phyloP scores from a whole-genome alignment of 768 basidiomycete species.

The Clavaria fumosa region DNA sequence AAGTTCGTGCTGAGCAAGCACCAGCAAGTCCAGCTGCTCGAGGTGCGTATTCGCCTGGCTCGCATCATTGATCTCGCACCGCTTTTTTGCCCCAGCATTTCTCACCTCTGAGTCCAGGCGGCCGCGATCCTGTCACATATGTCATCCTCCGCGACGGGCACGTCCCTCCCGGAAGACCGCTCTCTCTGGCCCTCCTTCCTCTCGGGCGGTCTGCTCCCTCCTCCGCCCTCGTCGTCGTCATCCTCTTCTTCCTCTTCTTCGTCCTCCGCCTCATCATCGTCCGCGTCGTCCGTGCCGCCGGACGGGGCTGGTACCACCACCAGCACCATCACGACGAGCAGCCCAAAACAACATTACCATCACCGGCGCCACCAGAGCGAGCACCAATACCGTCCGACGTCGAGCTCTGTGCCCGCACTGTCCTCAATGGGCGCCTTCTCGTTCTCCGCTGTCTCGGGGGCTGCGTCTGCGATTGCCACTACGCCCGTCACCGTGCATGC shows the following conservation, averaged over 20 bases:
- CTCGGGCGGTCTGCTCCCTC: constrained; percentile 52
- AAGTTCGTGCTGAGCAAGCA: constrained; percentile 90
- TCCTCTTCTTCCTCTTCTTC: constrained; percentile 5
- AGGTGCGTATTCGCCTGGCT: too few species aligned
- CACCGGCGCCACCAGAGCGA: constrained; percentile 1
- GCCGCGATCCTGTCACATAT: constrained; percentile 91
- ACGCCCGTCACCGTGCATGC: constrained; percentile 7
- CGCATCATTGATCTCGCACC: constrained; percentile 4
- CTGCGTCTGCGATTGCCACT: constrained; percentile 29
- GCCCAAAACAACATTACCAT: constrained; percentile 9
- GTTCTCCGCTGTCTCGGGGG: constrained; percentile 57
- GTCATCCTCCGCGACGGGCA: constrained; percentile 39
- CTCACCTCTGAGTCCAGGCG: constrained; percentile 32
- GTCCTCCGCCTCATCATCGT: too few species aligned
- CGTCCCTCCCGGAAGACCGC: constrained; percentile 84
- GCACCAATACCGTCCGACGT: constrained; percentile 21
- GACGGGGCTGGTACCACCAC: too few species aligned
- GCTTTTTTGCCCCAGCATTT: constrained; percentile 1
- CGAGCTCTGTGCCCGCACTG: constrained; percentile 38
- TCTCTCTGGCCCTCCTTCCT: constrained; percentile 83
- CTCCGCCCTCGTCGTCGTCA: constrained; percentile 21
- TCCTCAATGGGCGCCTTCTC: constrained; percentile 23
- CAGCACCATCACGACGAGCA: constrained; percentile 5
- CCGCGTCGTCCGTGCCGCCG: too few species aligned
- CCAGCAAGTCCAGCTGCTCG: constrained; percentile 92